Base-by-base conservation (phyloP, 495 filamentous ascomycete genomes). In the Ramalina intermedia region DNA sequence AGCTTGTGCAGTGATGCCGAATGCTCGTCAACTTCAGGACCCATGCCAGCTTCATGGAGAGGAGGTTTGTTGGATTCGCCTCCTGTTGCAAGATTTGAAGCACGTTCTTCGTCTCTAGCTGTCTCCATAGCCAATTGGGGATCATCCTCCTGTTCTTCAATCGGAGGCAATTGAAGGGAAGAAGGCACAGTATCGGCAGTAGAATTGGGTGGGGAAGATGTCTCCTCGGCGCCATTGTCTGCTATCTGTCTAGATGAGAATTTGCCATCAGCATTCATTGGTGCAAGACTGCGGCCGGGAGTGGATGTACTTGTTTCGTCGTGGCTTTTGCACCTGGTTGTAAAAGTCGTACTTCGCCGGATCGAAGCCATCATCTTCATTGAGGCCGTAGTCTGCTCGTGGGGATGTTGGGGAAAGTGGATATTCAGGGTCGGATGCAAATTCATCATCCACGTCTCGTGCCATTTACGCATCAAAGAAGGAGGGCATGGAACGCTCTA, bases 1-100 rank as follows among this genome's bases (percentile, higher is more conserved):
- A 74, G 68, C 20, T 61, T 63, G 64, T 86, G 82, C 1, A 86
- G 60, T 20, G 60, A 60, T 39, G 35, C 17, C 1, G 24, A 43
- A 48, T 43, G 21, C 7, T 50, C 37, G 43, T 37, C 37, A 14
- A 20, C 39, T 18, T 48, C 43, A 11, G 18, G 47, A 27, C 17
- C 12, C 29, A 11, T 33, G 7, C 29, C 6, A 33, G 29, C 8
- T 13, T 29, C 46, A 12, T 38, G 33, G 18, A 38, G 35, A 20
- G 17, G 11, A 12, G 17, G 11, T 12, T 41, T 45, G 6, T 45
- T 45, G n/a, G 26, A 7, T 33, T 9, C 9, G 39, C 21, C 21
- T 41, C 2, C 21, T 41, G 9, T 9, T 12, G 17, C 17, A 41
- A 18, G 4, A 20, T 6, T 14, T 39, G 35, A 20, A 1, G 17